These are phyloP conservation scores for Aureobasidium vineae DNA, from an alignment of 2,329 filamentous ascomycete genomes.

Conservation along the genomic window DNA sequence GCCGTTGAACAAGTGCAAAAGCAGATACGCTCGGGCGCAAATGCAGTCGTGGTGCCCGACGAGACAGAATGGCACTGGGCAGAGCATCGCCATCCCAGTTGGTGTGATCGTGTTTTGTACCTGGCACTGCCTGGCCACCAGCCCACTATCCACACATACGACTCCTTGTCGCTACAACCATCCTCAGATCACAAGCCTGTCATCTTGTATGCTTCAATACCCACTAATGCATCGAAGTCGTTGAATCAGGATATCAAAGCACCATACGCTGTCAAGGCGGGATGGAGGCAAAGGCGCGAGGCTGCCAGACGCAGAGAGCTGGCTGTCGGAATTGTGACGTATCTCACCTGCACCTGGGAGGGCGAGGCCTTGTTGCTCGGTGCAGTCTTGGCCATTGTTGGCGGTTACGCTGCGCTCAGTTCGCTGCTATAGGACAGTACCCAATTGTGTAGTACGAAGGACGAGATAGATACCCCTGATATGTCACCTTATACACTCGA, in stretches of 20 bases:
- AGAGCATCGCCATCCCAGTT: constrained; percentile 79
- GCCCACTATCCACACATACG: constrained; percentile 63
- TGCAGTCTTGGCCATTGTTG: constrained; percentile 36
- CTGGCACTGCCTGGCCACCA: constrained; percentile 53
- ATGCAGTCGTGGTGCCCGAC: constrained; percentile 31
- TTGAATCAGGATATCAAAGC: background rate
- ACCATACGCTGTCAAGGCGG: constrained; percentile 58
- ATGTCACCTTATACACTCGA: background rate
- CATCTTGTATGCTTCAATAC: constrained; percentile 66
- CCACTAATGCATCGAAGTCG: constrained; percentile 45
- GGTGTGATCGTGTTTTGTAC: constrained; percentile 90
- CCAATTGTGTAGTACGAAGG: background rate
- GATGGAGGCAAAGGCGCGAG: constrained; percentile 56
- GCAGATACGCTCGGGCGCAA: constrained; percentile 14
- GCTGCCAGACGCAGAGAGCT: constrained; percentile 59
- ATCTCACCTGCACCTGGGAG: constrained; percentile 52
- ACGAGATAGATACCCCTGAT: background rate
- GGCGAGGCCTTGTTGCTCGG: constrained; percentile 43
- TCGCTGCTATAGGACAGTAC: constrained; percentile 18
- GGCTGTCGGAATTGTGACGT: constrained; percentile 57
- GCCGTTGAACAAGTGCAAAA: constrained; percentile 26
- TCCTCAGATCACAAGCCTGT: constrained; percentile 89
- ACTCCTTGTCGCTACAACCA: constrained; percentile 72
- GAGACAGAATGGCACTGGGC: constrained; percentile 67
- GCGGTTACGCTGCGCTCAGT: constrained; percentile 35